Conservation (phyloP, 129 eudicot species). For the Calendula officinalis region DNA sequence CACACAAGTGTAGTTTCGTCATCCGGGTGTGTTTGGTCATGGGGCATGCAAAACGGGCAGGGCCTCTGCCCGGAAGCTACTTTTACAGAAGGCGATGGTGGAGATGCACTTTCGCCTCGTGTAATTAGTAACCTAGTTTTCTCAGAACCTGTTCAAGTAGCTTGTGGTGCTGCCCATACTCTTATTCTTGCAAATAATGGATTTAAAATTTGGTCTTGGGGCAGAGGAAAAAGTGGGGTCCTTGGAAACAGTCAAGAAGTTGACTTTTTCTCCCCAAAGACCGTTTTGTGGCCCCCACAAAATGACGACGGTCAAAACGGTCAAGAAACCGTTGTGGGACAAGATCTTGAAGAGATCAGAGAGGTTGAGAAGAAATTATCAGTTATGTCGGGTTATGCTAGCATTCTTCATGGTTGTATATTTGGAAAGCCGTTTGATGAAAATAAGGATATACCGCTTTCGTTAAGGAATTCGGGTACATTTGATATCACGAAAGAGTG, state of each 20-base stretch:
- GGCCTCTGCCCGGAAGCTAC: slow-evolving; percentile 89
- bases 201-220: slow-evolving; percentile 89
- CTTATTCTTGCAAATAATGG: slow-evolving; percentile 70
- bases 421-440: slow-evolving; percentile 78
- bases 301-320: slow-evolving; percentile 32
- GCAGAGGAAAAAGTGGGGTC: slow-evolving; percentile 84
- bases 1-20: slow-evolving; percentile 88
- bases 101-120: slow-evolving; percentile 75
- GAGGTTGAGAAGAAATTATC: slow-evolving; percentile 47
- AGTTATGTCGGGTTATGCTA: slow-evolving; percentile 56
- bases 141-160: slow-evolving; percentile 56
- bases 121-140: slow-evolving; percentile 41
- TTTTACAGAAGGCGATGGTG: slow-evolving; percentile 59
- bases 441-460: slow-evolving; percentile 55
- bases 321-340: slow-evolving; percentile 4
- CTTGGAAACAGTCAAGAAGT: slow-evolving; percentile 68
- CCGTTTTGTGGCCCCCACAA: slow-evolving; percentile 70
- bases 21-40: slow-evolving; percentile 84
- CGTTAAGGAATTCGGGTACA: slow-evolving; percentile 39
- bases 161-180: slow-evolving; percentile 96
- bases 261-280: slow-evolving; percentile 53
- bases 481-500: slow-evolving; percentile 79
- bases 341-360: slow-evolving; percentile 24
- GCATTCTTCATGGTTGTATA: slow-evolving; percentile 77
- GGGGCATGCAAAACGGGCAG: slow-evolving; percentile 98